Evolutionary conservation across 345 rosid species (phyloP), one percentile per base, ranked within the genome.

Genomic region (Hibiscus syriacus): DNA sequence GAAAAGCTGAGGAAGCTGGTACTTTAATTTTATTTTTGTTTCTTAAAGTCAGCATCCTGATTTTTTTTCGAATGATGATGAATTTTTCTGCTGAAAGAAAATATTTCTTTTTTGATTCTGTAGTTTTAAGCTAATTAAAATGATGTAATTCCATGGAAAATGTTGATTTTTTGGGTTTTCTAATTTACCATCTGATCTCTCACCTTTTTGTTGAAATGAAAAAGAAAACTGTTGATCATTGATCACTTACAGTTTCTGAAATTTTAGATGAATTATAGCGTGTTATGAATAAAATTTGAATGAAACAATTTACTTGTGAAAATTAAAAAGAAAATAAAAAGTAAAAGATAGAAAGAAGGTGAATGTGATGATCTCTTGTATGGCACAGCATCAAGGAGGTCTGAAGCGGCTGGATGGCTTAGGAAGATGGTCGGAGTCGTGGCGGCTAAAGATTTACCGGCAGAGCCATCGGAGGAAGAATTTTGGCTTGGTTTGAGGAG

Each of bases 391-490:
- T 74, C 76, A 22, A 85, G 97, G 79, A 86, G 94, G 74, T 69
- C 82, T 38, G 94, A 90, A 64, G 97, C 92, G 0, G 88, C 97
- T 1, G 92, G 79, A 66, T 90, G 97, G 97, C 77, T 90, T 70
- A 85, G 97, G 55, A 88, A 85, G 76, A 82, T 79, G 87, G 83
- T 82, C 0, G 97, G 94, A 54, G 94, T 88, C 19, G 90, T 88
- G 7, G 87, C 83, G 34, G 94, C 89, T 58, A 90, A 81, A 52
- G 97, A 90, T 79, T 82, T 90, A 73, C 97, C 97, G 6, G 92
- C 86, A 1, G 92, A 88, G 79, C 94, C 97, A 27, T 88, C 94
- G 0, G 94, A 90, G 61, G 90, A 90, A 68, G 97, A 84, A 72
- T 80, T 86, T 65, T 81, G 92, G 81, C 83, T 88, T 83, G 97